These are phyloP conservation scores for Pisolithus thermaeus DNA, from an alignment of 1,284 basidiomycete species.

Conservation along the genomic window DNA sequence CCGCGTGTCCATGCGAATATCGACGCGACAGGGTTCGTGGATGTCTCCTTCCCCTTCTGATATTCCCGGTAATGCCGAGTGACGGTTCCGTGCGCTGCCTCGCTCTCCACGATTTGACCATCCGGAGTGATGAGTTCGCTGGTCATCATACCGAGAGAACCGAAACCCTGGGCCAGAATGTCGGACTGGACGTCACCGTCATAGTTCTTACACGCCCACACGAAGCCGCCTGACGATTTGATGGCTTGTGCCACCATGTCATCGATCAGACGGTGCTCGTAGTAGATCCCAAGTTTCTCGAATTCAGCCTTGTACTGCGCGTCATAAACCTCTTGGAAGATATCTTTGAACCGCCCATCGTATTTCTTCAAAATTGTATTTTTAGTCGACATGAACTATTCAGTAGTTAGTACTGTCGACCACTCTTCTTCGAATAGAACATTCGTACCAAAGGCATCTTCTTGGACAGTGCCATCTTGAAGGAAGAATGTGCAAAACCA, in stretches of 20 bases:
- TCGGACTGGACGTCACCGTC: conserved; percentile 93
- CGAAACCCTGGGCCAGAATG: conserved; percentile 93
- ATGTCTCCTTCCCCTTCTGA: conserved; percentile 94
- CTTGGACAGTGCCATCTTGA: conserved; percentile 98
- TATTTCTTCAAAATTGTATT: conserved; percentile 97
- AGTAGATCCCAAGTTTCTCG: conserved; percentile 84
- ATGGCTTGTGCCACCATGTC: conserved; percentile 98
- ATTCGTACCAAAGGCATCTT: conserved; percentile 77
- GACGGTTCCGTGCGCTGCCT: conserved; percentile 94
- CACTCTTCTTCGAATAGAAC: conserved; percentile 5
- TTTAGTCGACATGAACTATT: conserved; percentile 94
- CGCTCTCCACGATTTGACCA: conserved; percentile 85
- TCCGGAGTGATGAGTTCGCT: conserved; percentile 95
- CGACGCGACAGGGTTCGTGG: conserved; percentile 96
- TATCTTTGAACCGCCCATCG: conserved; percentile 98
- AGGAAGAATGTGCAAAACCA: conserved; percentile 95
- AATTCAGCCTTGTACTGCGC: conserved; percentile 80
- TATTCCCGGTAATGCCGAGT: conserved; percentile 97
- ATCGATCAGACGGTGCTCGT: conserved; percentile 91
- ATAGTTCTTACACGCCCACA: conserved; percentile 98
- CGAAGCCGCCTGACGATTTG: conserved; percentile 95
- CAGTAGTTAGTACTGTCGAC: neutral
- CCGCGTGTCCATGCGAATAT: conserved; percentile 99
- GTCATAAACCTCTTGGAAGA: conserved; percentile 94
- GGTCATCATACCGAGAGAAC: conserved; percentile 96